phyloP scores from a whole-genome alignment of 495 filamentous ascomycete genomes.

The Thozetella sp. region DNA sequence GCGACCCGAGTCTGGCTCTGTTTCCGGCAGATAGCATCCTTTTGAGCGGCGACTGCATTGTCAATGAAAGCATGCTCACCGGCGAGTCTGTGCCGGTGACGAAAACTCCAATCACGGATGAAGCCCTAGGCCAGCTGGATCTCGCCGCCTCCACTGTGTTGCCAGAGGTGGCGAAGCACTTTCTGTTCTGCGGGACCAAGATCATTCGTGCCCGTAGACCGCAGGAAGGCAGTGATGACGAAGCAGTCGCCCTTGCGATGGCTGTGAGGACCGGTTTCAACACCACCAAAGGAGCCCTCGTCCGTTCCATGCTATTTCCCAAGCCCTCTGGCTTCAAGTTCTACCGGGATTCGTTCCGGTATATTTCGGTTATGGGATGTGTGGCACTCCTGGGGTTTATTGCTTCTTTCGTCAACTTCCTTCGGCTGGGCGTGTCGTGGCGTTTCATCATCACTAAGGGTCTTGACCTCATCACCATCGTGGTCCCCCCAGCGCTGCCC shows the following conservation, averaged over 20 bases:
- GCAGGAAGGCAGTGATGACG: constrained; percentile 79
- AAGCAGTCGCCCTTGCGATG: constrained; percentile 89
- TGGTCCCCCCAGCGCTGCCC: constrained; percentile 95
- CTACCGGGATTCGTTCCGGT: constrained; percentile 95
- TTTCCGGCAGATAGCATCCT: constrained; percentile 94
- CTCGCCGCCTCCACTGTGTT: constrained; percentile 77
- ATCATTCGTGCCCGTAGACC: constrained; percentile 88
- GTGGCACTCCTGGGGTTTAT: constrained; percentile 87
- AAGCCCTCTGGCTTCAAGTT: constrained; percentile 99
- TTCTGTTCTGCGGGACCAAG: constrained; percentile 94
- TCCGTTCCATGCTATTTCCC: constrained; percentile 98
- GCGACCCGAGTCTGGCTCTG: constrained; percentile 91
- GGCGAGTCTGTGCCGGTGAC: constrained; percentile 97
- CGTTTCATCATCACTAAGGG: constrained; percentile 89
- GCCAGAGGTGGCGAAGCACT: constrained; percentile 79
- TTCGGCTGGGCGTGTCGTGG: constrained; percentile 80
- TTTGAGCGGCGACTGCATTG: constrained; percentile 93
- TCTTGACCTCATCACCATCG: constrained; percentile 95
- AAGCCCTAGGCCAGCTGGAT: constrained; percentile 72
- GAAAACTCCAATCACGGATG: constrained; percentile 84
- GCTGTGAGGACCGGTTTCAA: constrained; percentile 94
- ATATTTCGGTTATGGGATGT: constrained; percentile 95
- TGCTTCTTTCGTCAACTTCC: constrained; percentile 90
- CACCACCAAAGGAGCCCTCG: constrained; percentile 94
- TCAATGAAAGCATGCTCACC: constrained; percentile 99